Conservation (phyloP, 352 stramenopile species). For the Lagenidium giganteum region DNA sequence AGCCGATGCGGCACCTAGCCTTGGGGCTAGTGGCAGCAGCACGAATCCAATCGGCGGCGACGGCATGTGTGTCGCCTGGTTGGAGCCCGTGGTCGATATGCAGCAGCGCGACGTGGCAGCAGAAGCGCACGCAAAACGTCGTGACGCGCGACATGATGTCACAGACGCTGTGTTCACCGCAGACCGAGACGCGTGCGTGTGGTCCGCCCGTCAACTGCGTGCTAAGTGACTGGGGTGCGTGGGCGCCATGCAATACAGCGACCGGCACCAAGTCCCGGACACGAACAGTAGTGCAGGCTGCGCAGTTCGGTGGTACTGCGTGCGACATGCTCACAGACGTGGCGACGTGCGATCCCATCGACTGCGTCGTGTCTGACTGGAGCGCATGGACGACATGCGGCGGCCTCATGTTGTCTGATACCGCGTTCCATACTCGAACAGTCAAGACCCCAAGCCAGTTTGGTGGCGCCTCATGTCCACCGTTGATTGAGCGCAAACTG, state of each 20-base stretch:
- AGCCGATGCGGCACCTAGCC: too few relatives aligned
- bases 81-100: too few relatives aligned
- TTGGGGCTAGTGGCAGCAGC: too few relatives aligned
- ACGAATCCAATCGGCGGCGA: too few relatives aligned
- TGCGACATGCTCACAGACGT: slow-evolving; percentile 37
- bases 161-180: too few relatives aligned
- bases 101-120: too few relatives aligned
- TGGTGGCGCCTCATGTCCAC: slow-evolving; percentile 32
- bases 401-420: slow-evolving; percentile 11
- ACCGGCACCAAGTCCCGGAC: slow-evolving; percentile 28
- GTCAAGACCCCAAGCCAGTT: slow-evolving; percentile 37
- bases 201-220: slow-evolving; percentile 53
- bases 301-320: slow-evolving; percentile 44
- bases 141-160: too few relatives aligned
- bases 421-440: slow-evolving; percentile 35
- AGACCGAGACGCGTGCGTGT: too few relatives aligned
- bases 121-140: too few relatives aligned
- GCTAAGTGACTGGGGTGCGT: slow-evolving; percentile 40
- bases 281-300: slow-evolving; percentile 26
- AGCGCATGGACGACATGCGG: slow-evolving; percentile 18
- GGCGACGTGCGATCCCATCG: slow-evolving; percentile 34
- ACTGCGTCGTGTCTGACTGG: slow-evolving; percentile 51
- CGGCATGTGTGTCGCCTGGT: too few relatives aligned
- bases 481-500: slow-evolving; percentile 24
- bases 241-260: slow-evolving; percentile 31